A percentile compares a stretch with the other conserved stretches of the same genome.
phyloP scores from a whole-genome alignment of 768 basidiomycete genomes.

The Arthromyces matolae region DNA sequence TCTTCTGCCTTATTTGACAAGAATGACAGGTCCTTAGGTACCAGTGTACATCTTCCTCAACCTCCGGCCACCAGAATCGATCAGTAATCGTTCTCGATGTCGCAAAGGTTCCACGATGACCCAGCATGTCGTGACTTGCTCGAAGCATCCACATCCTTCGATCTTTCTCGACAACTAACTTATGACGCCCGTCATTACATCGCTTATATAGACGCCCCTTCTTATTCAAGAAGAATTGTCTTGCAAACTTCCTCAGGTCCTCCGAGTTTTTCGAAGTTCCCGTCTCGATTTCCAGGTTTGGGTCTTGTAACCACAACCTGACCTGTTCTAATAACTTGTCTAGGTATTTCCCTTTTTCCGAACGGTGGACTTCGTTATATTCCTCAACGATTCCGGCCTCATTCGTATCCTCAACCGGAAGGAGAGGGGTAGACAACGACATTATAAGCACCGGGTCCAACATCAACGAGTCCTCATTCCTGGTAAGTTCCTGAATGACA shows the following conservation, averaged over 20 bases:
- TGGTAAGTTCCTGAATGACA: no score
- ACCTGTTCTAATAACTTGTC: neutral
- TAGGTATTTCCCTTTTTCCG: neutral
- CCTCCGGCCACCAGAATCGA: slow-evolving; percentile 21
- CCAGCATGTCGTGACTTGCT: slow-evolving; percentile 20
- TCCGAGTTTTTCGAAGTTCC: neutral
- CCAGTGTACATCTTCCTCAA: slow-evolving; percentile 26
- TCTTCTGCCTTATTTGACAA: slow-evolving; percentile 25
- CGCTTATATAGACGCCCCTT: neutral
- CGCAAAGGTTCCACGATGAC: slow-evolving; percentile 14
- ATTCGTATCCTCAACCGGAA: neutral
- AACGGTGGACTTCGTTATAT: neutral
- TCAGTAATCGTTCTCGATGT: slow-evolving; percentile 1
- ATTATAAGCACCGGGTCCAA: neutral
- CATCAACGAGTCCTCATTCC: no score
- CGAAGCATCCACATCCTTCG: slow-evolving; percentile 17
- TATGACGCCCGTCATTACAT: slow-evolving; percentile 13
- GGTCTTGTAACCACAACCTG: neutral
- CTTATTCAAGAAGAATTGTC: neutral
- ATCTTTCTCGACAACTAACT: slow-evolving; percentile 17
- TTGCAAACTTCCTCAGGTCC: neutral
- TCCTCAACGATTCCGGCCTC: neutral
- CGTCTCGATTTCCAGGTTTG: no score
- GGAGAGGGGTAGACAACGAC: neutral
- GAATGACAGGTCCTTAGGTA: slow-evolving; percentile 29